A percentile compares a stretch with the other conserved stretches of the same genome.
phyloP scores from a whole-genome alignment of 257 asterid genomes.

The Thymus quinquecostatus region DNA sequence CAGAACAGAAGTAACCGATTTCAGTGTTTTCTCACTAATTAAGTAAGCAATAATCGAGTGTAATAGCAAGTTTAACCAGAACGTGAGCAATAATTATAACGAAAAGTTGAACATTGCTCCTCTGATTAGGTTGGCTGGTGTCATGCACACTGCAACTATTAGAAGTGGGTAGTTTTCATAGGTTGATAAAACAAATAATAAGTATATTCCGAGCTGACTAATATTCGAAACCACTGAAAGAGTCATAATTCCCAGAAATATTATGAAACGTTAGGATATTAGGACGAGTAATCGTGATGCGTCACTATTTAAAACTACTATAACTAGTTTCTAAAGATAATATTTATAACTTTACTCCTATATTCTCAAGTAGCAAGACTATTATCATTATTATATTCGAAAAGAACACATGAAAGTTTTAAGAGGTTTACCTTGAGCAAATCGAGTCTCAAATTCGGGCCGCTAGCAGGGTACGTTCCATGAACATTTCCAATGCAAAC shows the following conservation, averaged over 20 bases:
- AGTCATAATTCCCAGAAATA: background rate
- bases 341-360: too few relatives aligned
- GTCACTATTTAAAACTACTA: too few relatives aligned
- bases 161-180: background rate
- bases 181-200: background rate
- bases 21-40: too few relatives aligned
- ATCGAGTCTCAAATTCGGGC: slow-evolving; percentile 90
- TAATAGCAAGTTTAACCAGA: background rate
- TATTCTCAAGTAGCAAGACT: background rate
- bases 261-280: background rate
- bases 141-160: background rate
- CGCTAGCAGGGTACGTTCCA: slow-evolving; percentile 86
- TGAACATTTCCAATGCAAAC: slow-evolving; percentile 97
- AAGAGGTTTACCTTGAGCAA: slow-evolving; percentile 74
- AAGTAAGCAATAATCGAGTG: too few relatives aligned
- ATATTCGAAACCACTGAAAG: background rate
- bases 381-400: background rate
- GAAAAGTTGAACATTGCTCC: background rate
- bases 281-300: background rate
- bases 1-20: too few relatives aligned
- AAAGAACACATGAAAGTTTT: slow-evolving; percentile 23
- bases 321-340: too few relatives aligned
- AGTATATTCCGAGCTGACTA: background rate
- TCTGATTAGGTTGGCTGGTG: background rate
- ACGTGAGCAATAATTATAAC: background rate